A percentile compares a stretch with the other conserved stretches of the same genome.
Conservation (phyloP, 73 alveolate species). For the Tetrahymena borealis region DNA sequence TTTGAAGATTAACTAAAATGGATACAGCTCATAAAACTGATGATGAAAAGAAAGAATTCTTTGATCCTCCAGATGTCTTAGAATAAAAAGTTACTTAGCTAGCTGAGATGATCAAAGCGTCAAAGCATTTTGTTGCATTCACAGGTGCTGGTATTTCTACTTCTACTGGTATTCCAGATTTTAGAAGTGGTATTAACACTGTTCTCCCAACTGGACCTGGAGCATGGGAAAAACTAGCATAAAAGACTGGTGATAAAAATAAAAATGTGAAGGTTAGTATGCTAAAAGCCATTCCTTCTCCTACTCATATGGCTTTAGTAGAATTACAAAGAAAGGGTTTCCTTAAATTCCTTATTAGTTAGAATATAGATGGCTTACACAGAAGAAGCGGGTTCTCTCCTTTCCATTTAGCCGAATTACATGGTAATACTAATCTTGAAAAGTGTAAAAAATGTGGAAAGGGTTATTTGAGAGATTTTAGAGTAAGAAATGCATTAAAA, state of each 20-base stretch:
- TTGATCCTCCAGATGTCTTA: constrained; percentile 29
- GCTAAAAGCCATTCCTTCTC: constrained; percentile 38
- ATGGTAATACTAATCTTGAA: constrained; percentile 37
- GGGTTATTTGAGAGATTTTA: constrained; percentile 30
- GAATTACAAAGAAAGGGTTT: constrained; percentile 37
- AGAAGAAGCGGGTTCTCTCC: constrained; percentile 62
- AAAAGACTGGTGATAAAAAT: not conserved
- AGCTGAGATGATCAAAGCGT: constrained; percentile 46
- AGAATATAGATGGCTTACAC: constrained; percentile 62
- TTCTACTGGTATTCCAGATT: constrained; percentile 88
- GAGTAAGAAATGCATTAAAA: not conserved
- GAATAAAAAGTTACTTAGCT: constrained; percentile 51
- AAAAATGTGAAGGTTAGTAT: not conserved
- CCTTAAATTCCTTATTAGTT: constrained; percentile 61
- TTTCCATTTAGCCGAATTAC: constrained; percentile 48
- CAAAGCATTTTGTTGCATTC: constrained; percentile 65
- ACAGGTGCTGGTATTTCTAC: constrained; percentile 91
- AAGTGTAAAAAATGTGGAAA: constrained; percentile 11
- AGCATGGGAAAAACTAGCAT: constrained; percentile 22
- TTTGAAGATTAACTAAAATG: not conserved
- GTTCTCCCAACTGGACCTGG: constrained; percentile 56
- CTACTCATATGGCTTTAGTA: constrained; percentile 58
- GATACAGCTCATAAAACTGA: constrained; percentile 3
- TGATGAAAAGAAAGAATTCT: constrained; percentile 35
- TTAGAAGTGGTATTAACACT: constrained; percentile 53